phyloP scores from a whole-genome alignment of 1,284 basidiomycete species.

The Fomitopsis betulina region DNA sequence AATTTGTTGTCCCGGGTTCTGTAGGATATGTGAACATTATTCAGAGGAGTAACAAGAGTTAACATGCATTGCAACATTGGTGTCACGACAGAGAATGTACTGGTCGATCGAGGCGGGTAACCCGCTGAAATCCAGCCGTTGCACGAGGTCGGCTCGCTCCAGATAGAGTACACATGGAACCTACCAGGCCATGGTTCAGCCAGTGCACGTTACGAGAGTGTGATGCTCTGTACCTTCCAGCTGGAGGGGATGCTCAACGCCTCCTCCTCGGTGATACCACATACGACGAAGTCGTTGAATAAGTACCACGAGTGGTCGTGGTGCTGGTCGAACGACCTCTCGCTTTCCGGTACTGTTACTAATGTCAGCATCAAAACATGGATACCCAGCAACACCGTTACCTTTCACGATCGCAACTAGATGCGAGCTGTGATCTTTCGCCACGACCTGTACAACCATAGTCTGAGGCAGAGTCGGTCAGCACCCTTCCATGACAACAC shows the following conservation, averaged over 20 bases:
- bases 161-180: conserved; percentile 87
- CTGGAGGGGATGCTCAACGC: conserved; percentile 82
- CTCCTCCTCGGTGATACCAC: conserved; percentile 79
- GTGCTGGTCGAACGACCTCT: conserved; percentile 35
- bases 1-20: conserved; percentile 72
- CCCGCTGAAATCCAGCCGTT: conserved; percentile 57
- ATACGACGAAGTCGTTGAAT: conserved; percentile 97
- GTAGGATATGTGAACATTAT: not conserved
- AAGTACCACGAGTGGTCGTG: conserved; percentile 76
- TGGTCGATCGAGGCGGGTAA: conserved; percentile 71
- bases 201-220: not conserved
- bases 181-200: conserved; percentile 35
- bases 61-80: conserved; percentile 77
- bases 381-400: conserved; percentile 22
- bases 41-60: not conserved
- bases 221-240: conserved; percentile 75
- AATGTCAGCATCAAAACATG: not conserved
- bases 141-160: conserved; percentile 67
- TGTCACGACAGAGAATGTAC: conserved; percentile 80
- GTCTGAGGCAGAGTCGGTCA: conserved; percentile 33
- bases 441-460: conserved; percentile 80
- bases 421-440: conserved; percentile 77
- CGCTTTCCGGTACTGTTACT: conserved; percentile 59
- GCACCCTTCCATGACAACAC: not conserved
- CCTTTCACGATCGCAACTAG: conserved; percentile 88